Evolutionary conservation across 345 rosid species (phyloP).

Genomic region (Citrus inodora): DNA sequence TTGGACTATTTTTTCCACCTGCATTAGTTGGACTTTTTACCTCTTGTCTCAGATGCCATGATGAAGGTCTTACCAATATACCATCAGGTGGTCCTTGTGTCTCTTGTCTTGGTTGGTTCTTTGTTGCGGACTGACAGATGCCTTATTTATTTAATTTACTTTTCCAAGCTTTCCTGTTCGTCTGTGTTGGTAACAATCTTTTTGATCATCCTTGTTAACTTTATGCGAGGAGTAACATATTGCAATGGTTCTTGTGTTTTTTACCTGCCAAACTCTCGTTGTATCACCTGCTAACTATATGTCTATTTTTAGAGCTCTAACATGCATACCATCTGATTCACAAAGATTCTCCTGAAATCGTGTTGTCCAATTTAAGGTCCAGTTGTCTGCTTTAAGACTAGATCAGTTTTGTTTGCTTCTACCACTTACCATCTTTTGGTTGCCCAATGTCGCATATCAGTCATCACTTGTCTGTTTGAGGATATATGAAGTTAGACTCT

Average conservation of each 20-base stretch:
- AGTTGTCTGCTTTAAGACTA: neutral
- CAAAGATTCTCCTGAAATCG: neutral
- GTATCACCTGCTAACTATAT: neutral
- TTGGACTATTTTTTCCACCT: neutral
- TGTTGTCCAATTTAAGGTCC: neutral
- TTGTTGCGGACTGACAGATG: neutral
- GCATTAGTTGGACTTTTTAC: neutral
- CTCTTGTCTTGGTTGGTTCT: neutral
- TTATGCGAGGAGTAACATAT: neutral
- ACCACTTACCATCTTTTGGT: neutral
- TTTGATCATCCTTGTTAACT: neutral
- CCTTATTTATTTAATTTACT: neutral
- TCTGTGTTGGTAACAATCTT: neutral
- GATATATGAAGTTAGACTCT: conserved; percentile 8
- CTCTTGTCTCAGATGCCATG: neutral
- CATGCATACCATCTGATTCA: neutral
- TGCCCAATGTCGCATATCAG: neutral
- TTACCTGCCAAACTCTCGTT: neutral
- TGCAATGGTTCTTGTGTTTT: neutral
- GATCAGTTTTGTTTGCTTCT: neutral
- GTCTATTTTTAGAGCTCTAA: neutral
- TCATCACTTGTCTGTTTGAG: neutral
- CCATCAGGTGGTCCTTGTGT: neutral
- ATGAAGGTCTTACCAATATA: neutral
- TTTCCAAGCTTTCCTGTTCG: neutral